Conservation (phyloP, 2,329 filamentous ascomycete species). For the Aotearoamyces nothofagi region DNA sequence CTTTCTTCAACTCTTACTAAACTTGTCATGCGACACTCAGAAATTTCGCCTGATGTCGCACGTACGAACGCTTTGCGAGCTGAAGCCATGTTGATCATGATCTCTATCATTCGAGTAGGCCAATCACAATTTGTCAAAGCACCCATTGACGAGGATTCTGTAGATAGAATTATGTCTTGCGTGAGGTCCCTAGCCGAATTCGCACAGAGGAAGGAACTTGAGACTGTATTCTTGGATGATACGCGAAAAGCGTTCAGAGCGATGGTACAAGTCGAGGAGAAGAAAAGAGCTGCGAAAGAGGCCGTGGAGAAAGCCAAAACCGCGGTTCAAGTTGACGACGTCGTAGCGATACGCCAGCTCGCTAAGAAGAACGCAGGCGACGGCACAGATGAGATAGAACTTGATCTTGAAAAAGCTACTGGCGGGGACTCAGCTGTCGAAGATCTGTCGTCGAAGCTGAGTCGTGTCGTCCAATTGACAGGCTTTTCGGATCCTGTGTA, state of each 20-base stretch:
- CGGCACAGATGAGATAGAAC: slow-evolving; percentile 69
- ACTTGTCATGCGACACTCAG: slow-evolving; percentile 91
- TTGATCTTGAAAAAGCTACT: slow-evolving; percentile 86
- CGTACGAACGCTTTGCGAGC: slow-evolving; percentile 89
- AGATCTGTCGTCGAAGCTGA: slow-evolving; percentile 85
- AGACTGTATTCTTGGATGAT: slow-evolving; percentile 85
- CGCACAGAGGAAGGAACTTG: slow-evolving; percentile 74
- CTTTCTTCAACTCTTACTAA: slow-evolving; percentile 95
- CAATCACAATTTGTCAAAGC: slow-evolving; percentile 99
- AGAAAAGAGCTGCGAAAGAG: slow-evolving; percentile 91
- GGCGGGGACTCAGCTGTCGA: slow-evolving; percentile 76
- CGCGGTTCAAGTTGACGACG: slow-evolving; percentile 89
- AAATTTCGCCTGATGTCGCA: slow-evolving; percentile 73
- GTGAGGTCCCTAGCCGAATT: slow-evolving; percentile 88
- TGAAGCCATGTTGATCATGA: slow-evolving; percentile 99
- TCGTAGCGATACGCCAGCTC: slow-evolving; percentile 82
- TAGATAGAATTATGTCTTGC: slow-evolving; percentile 98
- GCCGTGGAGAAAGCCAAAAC: slow-evolving; percentile 86
- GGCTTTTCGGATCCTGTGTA: slow-evolving; percentile 98
- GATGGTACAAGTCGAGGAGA: slow-evolving; percentile 95
- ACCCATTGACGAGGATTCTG: slow-evolving; percentile 91
- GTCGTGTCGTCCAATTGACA: slow-evolving; percentile 88
- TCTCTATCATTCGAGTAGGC: slow-evolving; percentile 92
- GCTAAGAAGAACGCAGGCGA: slow-evolving; percentile 80
- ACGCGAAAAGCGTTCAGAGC: slow-evolving; percentile 90